Evolutionary conservation across 2,329 filamentous ascomycete species (phyloP), one percentile per base, ranked within the genome.

Genomic region (Exophiala spinifera): DNA sequence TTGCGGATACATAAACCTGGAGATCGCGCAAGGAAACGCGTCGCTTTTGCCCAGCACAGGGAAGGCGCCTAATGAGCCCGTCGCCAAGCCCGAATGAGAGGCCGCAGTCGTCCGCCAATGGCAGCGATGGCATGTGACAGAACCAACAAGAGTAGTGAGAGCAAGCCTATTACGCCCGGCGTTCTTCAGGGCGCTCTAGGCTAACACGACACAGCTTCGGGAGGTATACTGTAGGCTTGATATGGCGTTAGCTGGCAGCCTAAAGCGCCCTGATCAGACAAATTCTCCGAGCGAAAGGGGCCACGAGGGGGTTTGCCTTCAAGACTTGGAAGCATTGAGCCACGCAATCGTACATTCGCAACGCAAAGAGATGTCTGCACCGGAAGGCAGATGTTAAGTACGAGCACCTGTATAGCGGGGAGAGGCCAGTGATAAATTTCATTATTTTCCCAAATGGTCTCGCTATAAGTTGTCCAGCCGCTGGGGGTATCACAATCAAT

Each of bases 401-500:
- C 13, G 5, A 42, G 21, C 14, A 42, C 13, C 39, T 42, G 39
- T 31, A 31, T 31, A 7, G 28, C 28, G 3, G 28, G 28, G 11
- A 31, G 10, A 3, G 11, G 3, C 28, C 28, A 31, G 28, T 11
- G 11, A 6, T 10, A 10, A 31, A 31, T 31, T 10, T 10, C 11
- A 31, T 31, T 31, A 31, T 31, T 31, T 31, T 10, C 10, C 28
- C 11, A 11, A 31, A 10, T 10, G 28, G 8, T 23, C 28, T 44
- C 20, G 7, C 20, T 44, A 44, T 44, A n/a, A 28, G n/a, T 21
- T 13, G 23, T 21, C 15, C 13, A 21, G 14, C 15, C 20, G 31
- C n/a, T 28, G 14, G 13, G 47, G 21, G 25, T 49, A 49, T 49
- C 19, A 33, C 34, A 49, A 25, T 49, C 25, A 20, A 39, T 42